Conservation (phyloP, 495 filamentous ascomycete species). For the Saxophila tyrrhenica region DNA sequence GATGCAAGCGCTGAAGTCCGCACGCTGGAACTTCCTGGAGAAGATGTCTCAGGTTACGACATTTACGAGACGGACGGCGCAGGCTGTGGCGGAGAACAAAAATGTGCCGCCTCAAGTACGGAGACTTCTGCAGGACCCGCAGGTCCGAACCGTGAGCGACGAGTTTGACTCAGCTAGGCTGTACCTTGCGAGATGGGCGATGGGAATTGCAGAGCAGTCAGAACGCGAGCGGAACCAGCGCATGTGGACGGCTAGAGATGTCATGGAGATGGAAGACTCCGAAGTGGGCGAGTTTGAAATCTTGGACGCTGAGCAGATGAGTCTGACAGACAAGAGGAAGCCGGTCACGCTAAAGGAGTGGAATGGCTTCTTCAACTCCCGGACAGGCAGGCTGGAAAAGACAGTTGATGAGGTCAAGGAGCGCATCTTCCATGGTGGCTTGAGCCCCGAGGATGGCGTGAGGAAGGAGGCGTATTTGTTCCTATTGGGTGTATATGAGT, state of each 20-base stretch:
- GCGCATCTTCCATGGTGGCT: conserved; percentile 85
- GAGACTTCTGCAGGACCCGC: conserved; percentile 76
- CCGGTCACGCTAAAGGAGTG: conserved; percentile 74
- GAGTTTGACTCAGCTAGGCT: conserved; percentile 94
- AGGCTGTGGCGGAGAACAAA: conserved; percentile 81
- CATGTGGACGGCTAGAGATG: conserved; percentile 88
- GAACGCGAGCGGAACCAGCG: conserved; percentile 71
- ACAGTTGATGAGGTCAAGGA: conserved; percentile 91
- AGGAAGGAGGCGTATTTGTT: conserved; percentile 96
- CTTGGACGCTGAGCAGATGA: conserved; percentile 66
- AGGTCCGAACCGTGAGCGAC: conserved; percentile 88
- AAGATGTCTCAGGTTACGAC: conserved; percentile 93
- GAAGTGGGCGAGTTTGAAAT: conserved; percentile 93
- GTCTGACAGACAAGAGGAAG: conserved; percentile 61
- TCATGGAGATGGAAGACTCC: conserved; percentile 86
- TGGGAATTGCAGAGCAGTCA: conserved; percentile 95
- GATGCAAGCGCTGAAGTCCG: conserved; percentile 88
- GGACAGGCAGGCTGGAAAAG: conserved; percentile 59
- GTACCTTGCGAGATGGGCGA: conserved; percentile 92
- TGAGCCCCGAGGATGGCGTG: conserved; percentile 80
- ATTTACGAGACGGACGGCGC: conserved; percentile 81
- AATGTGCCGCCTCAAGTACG: conserved; percentile 77
- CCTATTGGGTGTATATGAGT: conserved; percentile 78
- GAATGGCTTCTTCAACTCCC: conserved; percentile 69
- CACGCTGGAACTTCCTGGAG: conserved; percentile 90